Percentiles rank a stretch among this genome's conserved stretches.
Conservation (phyloP, 345 rosid species). For the Zanthoxylum bungeanum region DNA sequence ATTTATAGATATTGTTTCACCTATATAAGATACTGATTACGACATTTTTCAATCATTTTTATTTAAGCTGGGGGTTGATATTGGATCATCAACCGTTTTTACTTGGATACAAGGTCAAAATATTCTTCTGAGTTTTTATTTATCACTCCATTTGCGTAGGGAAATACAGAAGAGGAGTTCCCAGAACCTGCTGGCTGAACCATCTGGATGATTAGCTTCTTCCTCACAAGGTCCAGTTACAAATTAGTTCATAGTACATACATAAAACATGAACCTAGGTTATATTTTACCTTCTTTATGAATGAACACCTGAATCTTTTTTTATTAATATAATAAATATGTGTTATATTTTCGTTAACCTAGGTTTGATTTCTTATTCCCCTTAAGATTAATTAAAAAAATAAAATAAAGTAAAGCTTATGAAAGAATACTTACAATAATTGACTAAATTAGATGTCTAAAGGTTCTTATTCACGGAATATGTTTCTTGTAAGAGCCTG, state of each 20-base stretch:
- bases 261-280: background rate
- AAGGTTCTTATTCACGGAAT: too few relatives aligned
- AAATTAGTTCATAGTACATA: background rate
- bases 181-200: conserved; percentile 89
- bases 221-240: background rate
- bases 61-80: conserved; percentile 94
- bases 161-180: conserved; percentile 81
- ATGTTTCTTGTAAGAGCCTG: too few relatives aligned
- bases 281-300: too few relatives aligned
- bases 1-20: background rate
- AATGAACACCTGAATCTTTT: too few relatives aligned
- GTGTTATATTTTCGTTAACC: too few relatives aligned
- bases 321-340: too few relatives aligned
- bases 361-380: too few relatives aligned
- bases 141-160: conserved; percentile 35
- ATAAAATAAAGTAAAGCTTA: too few relatives aligned
- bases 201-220: conserved; percentile 47
- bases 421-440: too few relatives aligned
- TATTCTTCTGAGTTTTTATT: background rate
- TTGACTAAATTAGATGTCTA: too few relatives aligned
- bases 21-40: background rate
- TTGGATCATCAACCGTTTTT: conserved; percentile 80
- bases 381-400: too few relatives aligned
- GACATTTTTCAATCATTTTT: conserved; percentile 19
- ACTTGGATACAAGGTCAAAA: too few relatives aligned